Evolutionary conservation across 441 rosid genomes (phyloP).

Genomic region (Erysimum cheiri): DNA sequence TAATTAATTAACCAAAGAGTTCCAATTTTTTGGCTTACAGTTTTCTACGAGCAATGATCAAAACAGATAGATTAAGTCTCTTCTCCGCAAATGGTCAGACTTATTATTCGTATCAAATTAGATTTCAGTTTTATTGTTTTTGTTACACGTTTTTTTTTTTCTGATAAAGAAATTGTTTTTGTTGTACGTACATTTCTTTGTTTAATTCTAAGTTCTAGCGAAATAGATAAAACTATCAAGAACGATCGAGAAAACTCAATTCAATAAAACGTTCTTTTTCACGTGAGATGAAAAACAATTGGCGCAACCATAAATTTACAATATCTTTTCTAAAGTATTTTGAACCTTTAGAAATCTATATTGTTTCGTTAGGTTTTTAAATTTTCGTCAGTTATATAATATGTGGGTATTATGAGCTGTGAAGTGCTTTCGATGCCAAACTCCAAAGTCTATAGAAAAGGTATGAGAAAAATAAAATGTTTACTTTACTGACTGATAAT

Average conservation of each 20-base stretch:
- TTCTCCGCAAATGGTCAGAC: neutral
- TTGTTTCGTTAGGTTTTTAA: neutral
- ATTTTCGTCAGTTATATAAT: slow-evolving; percentile 19
- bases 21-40: neutral
- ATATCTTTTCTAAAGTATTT: neutral
- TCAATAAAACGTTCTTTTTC: neutral
- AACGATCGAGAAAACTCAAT: neutral
- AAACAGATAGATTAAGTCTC: neutral
- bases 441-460: slow-evolving; percentile 27
- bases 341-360: slow-evolving; percentile 9
- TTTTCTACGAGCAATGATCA: neutral
- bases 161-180: neutral
- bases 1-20: neutral
- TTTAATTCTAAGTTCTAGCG: neutral
- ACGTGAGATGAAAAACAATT: neutral
- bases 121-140: neutral
- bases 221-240: neutral
- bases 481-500: slow-evolving; percentile 4
- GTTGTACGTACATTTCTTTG: neutral
- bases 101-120: neutral
- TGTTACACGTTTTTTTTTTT: too few relatives aligned
- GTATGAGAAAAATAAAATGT: neutral
- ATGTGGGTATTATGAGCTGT: slow-evolving; percentile 27
- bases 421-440: slow-evolving; percentile 10
- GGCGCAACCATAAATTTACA: neutral